Base-by-base conservation (phyloP, 148 eudicot species). In the Fagopyrum homotropicum region DNA sequence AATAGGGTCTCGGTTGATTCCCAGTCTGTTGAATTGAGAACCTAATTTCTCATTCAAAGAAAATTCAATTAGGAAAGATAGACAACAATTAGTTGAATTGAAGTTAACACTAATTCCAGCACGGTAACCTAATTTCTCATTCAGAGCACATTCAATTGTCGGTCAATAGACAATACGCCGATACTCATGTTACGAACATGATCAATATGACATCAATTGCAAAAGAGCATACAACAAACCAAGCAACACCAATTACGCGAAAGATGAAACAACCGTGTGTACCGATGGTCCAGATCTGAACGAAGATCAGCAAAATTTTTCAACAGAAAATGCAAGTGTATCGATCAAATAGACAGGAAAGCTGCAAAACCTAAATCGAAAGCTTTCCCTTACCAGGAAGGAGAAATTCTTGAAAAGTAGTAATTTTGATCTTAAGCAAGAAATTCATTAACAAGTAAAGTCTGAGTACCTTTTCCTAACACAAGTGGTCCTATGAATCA, bases 381-480 rank as follows among this genome's bases (percentile, higher is more conserved):
- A 35, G 40, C 4, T 35, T 52, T n/a, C n/a, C n/a, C n/a, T n/a
- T n/a, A n/a, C n/a, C n/a, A n/a, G n/a, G n/a, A n/a, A n/a, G 72
- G 0, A 95, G 98, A 74, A 94, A 94, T 83, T 91, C 93, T 51
- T 81, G 82, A 55, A 94, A 94, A 30, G 98, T 94, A 61, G 66
- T 77, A 22, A 80, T 64, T 2, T 84, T 83, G 66, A 94, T 91
- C 75, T 79, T 89, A 22, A 22, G 26, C 26, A 22, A 0, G 26
- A 22, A 22, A 22, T 22, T 22, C 26, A 22, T 22, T 22, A 22
- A 22, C 26, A 22, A 22, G 26, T 0, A 22, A 22, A 22, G 26
- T 0, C 26, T 22, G 26, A 22, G 26, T 22, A 22, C 26, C 26
- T 22, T 22, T 22, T 22, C 26, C 0, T 22, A 22, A 22, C 26